These are phyloP conservation scores for Volutella citrinella DNA, from an alignment of 2,329 filamentous ascomycete species.

Conservation along the genomic window DNA sequence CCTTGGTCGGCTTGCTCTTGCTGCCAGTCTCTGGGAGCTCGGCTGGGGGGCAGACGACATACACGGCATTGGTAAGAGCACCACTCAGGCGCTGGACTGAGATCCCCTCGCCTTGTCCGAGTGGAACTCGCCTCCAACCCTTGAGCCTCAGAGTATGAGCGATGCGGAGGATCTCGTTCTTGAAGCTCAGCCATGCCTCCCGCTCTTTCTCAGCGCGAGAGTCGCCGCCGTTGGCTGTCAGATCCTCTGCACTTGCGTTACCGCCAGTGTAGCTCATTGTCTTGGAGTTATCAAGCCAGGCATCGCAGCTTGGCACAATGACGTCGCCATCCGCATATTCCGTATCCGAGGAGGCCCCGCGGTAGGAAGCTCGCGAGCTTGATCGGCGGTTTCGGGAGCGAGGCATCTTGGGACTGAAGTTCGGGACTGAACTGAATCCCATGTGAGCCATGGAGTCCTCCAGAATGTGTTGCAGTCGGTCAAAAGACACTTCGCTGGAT, in stretches of 20 bases:
- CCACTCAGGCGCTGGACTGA: constrained; percentile 78
- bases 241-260: constrained; percentile 39
- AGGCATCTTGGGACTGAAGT: constrained; percentile 38
- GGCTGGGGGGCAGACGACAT: constrained; percentile 81
- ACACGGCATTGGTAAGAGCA: constrained; percentile 93
- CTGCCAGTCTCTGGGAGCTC: constrained; percentile 45
- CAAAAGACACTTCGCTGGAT: constrained; percentile 69
- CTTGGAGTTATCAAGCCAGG: constrained; percentile 82
- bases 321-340: constrained; percentile 80
- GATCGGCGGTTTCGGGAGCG: constrained; percentile 39
- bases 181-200: constrained; percentile 82
- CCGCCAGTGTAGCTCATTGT: constrained; percentile 71
- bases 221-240: constrained; percentile 26
- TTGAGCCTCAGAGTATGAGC: constrained; percentile 86
- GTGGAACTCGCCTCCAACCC: constrained; percentile 81
- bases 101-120: constrained; percentile 67
- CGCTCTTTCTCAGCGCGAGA: constrained; percentile 61
- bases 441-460: constrained; percentile 61
- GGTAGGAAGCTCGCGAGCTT: constrained; percentile 35
- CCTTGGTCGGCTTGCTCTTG: constrained; percentile 57
- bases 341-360: constrained; percentile 72
- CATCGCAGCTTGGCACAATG: constrained; percentile 82
- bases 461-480: constrained; percentile 76
- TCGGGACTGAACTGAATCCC: constrained; percentile 45
- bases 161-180: constrained; percentile 85